Percentiles rank a stretch among this genome's conserved stretches.
Evolutionary conservation across 257 asterid species (phyloP).

Genomic region (Fraxinus quadrangulata): DNA sequence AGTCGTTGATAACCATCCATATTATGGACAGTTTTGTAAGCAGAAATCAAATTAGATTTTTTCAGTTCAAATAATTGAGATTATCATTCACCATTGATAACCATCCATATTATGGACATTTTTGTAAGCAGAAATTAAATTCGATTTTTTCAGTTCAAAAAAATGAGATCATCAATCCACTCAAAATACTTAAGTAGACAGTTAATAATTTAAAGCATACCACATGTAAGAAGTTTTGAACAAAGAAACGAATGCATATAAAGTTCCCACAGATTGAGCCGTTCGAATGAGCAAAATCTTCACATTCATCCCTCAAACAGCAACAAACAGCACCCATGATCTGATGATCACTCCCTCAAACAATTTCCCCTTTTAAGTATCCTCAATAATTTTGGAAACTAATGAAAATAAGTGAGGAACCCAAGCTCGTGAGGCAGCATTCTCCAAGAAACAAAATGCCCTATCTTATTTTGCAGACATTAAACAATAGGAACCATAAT

Average conservation of each 20-base stretch:
- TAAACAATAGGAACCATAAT: constrained; percentile 16
- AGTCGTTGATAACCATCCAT: constrained; percentile 2
- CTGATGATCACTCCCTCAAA: constrained; percentile 22
- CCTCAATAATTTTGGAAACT: constrained; percentile 22
- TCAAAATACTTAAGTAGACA: constrained; percentile 3
- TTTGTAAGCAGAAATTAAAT: constrained; percentile 13
- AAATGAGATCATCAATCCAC: background rate
- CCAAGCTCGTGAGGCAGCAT: constrained; percentile 48
- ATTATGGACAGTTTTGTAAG: constrained; percentile 6
- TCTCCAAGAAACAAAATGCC: constrained; percentile 36
- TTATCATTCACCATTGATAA: background rate
- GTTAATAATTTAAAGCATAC: constrained; percentile 45
- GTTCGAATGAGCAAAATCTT: constrained; percentile 65
- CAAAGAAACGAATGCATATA: constrained; percentile 61
- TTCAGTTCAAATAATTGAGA: background rate
- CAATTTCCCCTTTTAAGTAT: constrained; percentile 19
- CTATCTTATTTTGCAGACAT: constrained; percentile 23
- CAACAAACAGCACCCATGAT: constrained; percentile 85
- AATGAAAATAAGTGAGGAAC: constrained; percentile 50
- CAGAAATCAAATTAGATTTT: background rate
- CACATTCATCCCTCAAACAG: constrained; percentile 74
- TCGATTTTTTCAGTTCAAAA: background rate
- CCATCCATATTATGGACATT: background rate
- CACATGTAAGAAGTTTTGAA: constrained; percentile 62
- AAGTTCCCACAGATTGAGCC: constrained; percentile 66